Evolutionary conservation across 768 basidiomycete species (phyloP).

Genomic region (Cubamyces sp.): DNA sequence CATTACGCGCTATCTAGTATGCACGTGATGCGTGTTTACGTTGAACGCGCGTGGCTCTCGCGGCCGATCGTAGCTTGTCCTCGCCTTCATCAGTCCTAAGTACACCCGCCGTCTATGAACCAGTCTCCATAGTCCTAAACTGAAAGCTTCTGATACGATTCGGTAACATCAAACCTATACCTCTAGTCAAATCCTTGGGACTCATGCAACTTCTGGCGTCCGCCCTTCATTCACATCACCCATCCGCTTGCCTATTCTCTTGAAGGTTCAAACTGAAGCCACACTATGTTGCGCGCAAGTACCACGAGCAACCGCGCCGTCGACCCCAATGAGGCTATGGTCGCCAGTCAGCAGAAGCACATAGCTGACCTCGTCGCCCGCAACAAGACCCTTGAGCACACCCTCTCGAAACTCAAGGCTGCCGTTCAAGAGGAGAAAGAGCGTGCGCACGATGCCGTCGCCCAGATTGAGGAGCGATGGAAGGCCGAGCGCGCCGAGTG

Average conservation of each 20-base stretch:
- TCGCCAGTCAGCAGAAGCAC: constrained; percentile 64
- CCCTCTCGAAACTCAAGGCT: constrained; percentile 55
- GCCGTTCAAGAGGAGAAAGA: constrained; percentile 49
- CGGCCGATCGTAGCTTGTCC: too few species aligned
- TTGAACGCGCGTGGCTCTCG: not conserved
- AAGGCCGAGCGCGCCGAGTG: constrained; percentile 58
- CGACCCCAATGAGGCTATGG: constrained; percentile 46
- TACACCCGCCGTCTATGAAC: too few species aligned
- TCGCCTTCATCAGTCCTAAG: too few species aligned
- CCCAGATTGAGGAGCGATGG: constrained; percentile 52
- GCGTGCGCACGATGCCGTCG: constrained; percentile 46
- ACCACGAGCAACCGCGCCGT: not conserved
- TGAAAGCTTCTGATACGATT: too few species aligned
- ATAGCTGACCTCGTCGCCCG: constrained; percentile 76
- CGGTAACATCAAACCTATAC: too few species aligned
- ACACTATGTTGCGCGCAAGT: constrained; percentile 10
- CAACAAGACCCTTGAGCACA: constrained; percentile 66
- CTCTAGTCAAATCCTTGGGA: too few species aligned
- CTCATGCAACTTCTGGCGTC: too few species aligned
- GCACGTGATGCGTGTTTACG: not conserved
- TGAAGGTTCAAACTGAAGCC: too few species aligned
- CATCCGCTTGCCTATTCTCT: too few species aligned
- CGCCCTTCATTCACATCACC: too few species aligned
- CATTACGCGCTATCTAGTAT: not conserved
- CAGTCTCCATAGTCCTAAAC: too few species aligned